Percentiles rank a stretch among this genome's conserved stretches.
phyloP scores from a whole-genome alignment of 2,329 filamentous ascomycete species.

The Aspergillus novoparasiticus region DNA sequence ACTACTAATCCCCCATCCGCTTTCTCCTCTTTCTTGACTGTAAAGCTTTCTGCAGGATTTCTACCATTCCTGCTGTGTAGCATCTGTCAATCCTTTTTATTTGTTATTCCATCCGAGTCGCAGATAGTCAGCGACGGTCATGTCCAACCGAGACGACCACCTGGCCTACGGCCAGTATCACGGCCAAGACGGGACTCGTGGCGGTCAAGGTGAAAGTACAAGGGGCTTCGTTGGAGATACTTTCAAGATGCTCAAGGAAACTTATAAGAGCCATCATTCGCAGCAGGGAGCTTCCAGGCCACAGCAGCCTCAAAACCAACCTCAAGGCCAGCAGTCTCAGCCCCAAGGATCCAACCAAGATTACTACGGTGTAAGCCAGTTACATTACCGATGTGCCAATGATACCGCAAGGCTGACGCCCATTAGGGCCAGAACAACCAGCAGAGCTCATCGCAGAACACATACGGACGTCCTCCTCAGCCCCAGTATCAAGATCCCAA shows the following conservation, averaged over 20 bases:
- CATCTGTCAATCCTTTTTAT: not conserved
- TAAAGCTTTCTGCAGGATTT: not conserved
- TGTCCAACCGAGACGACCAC: constrained; percentile 52
- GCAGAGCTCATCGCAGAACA: constrained; percentile 21
- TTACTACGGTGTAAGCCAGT: constrained; percentile 25
- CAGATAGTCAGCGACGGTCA: constrained; percentile 16
- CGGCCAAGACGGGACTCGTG: constrained; percentile 33
- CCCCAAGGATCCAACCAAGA: constrained; percentile 26
- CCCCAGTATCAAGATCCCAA: constrained; percentile 29
- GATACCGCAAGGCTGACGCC: not conserved
- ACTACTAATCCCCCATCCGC: not conserved
- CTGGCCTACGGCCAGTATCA: constrained; percentile 59
- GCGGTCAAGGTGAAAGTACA: constrained; percentile 41
- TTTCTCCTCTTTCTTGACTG: not conserved
- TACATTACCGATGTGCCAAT: not conserved
- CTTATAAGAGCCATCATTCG: constrained; percentile 35
- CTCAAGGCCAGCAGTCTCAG: not conserved
- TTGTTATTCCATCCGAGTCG: not conserved
- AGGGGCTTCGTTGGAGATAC: constrained; percentile 57
- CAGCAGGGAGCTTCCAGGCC: constrained; percentile 14
- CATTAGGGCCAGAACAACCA: constrained; percentile 11
- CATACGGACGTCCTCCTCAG: constrained; percentile 29
- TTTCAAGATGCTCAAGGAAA: constrained; percentile 50
- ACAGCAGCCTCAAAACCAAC: constrained; percentile 3
- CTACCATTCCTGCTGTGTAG: not conserved